Base-by-base conservation (phyloP, 108 stramenopile species). In the Nitzschia inconspicua region DNA sequence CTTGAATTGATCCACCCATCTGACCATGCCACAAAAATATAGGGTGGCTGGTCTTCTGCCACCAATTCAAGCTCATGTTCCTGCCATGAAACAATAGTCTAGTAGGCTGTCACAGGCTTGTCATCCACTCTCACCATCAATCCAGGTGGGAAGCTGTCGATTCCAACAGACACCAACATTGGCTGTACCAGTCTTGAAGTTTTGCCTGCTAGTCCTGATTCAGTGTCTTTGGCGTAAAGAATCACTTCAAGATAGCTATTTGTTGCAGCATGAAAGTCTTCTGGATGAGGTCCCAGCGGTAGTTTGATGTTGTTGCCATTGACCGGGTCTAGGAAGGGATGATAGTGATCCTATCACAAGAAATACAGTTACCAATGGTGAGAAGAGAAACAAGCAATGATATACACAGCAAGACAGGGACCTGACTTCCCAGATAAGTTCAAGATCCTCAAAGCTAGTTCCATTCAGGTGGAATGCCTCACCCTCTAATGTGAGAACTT, bases 171-270 rank as follows among this genome's bases (percentile, higher is more conserved):
- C n/a, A 35, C 39, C 27, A 51, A 22, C 18, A 13, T 23, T 14
- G 62, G 62, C 31, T 39, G 19, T 19, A 63, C 25, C 2, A 19
- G 13, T 16, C 35, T 36, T 9, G 16, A 40, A 31, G 65, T 43
- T 22, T 37, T 47, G 10, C 47, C 35, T 41, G 57, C 22, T 11
- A 72, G 30, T 24, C 71, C 71, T 16, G 49, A 24, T 6, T 20
- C 18, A n/a, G n/a, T n/a, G 37, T 66, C 65, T 1, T 54, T 66
- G 30, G 47, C 71, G 23, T 26, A 43, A 0, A 72, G 57, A 16
- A 66, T 27, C 7, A 66, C 44, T 41, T 72, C 65, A 14, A 72
- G 56, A 41, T 66, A 60, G 48, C 65, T 72, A n/a, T 54, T 65
- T 14, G 39, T 3, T 5, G 71, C 44, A 20, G 71, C 71, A 36